Evolutionary conservation across 176 grass and related monocot genomes (phyloP), one percentile per base, ranked within the genome.

Genomic region (Tillandsia leiboldiana): DNA sequence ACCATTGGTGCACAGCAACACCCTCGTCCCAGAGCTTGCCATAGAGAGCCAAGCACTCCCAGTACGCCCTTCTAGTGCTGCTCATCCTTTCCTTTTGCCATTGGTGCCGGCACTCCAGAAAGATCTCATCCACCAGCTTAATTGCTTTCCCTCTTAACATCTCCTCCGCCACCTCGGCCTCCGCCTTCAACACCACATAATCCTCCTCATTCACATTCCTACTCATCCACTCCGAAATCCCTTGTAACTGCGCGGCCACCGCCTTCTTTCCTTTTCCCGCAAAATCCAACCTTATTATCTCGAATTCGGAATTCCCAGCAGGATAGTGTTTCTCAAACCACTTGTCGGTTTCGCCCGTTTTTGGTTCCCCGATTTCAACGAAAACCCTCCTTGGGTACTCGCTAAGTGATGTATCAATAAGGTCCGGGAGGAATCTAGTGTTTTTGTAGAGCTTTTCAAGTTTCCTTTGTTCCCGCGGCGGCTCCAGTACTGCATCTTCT

Each of bases 161-260:
- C 51, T 76, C 64, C 15, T 58, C 74, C 1, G 18, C 9, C 23
- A 51, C 65, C 53, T 51, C 77, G 15, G 63, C 77, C n/a, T 69
- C 78, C 15, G 68, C 67, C 79, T 80, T 85, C 76, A 80, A 71
- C 77, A 80, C 72, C 72, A 76, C 77, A 26, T 71, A 76, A 15
- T 80, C 77, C 42, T 73, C 68, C 47, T 72, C 49, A 18, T 69
- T 79, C n/a, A 49, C 59, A 73, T 75, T 87, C 50, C 64, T 71
- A 63, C 29, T 3, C 13, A 79, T 65, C 81, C 78, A 84, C 65
- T 57, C 73, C 47, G 56, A 54, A 11, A 80, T 70, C 72, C 67
- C 10, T 28, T 48, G 53, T 42, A 28, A 49, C 9, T 3, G 51
- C 27, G 11, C 11, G 0, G 49, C 62, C 18, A 2, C 9, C 0